Evolutionary conservation across 768 basidiomycete species (phyloP).

Genomic region (Amanita phalloides): DNA sequence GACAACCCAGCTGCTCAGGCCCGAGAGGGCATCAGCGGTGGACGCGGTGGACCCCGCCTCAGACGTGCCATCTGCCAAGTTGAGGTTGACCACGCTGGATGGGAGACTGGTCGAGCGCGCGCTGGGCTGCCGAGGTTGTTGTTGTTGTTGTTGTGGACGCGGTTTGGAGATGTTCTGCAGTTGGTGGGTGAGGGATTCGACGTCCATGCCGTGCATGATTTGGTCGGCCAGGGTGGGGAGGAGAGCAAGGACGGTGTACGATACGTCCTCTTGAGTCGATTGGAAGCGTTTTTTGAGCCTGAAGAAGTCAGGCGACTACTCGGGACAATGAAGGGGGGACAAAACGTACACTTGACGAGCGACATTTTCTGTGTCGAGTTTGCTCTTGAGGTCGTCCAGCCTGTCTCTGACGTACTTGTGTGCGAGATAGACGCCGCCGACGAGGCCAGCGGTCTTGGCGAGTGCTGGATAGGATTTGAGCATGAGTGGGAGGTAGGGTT

Average conservation of each 20-base stretch:
- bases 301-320: background rate
- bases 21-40: too few relatives aligned
- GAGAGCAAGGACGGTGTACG: conserved; percentile 65
- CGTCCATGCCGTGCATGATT: conserved; percentile 64
- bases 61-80: conserved; percentile 31
- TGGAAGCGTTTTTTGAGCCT: conserved; percentile 67
- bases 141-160: conserved; percentile 2
- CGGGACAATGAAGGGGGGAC: conserved; percentile 5
- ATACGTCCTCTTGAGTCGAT: conserved; percentile 67
- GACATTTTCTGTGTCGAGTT: conserved; percentile 44
- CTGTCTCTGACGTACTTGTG: conserved; percentile 50
- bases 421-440: conserved; percentile 53
- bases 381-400: conserved; percentile 56
- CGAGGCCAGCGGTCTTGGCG: conserved; percentile 36
- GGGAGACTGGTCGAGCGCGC: conserved; percentile 11
- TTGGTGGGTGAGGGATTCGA: conserved; percentile 57
- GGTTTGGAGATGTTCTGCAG: conserved; percentile 27
- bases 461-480: conserved; percentile 19
- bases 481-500: background rate
- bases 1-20: conserved; percentile 26
- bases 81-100: conserved; percentile 18
- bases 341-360: conserved; percentile 60
- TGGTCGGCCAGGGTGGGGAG: conserved; percentile 56
- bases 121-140: too few relatives aligned
- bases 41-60: conserved; percentile 31